phyloP scores from a whole-genome alignment of 2,329 filamentous ascomycete species.

The Aureobasidium sp. region DNA sequence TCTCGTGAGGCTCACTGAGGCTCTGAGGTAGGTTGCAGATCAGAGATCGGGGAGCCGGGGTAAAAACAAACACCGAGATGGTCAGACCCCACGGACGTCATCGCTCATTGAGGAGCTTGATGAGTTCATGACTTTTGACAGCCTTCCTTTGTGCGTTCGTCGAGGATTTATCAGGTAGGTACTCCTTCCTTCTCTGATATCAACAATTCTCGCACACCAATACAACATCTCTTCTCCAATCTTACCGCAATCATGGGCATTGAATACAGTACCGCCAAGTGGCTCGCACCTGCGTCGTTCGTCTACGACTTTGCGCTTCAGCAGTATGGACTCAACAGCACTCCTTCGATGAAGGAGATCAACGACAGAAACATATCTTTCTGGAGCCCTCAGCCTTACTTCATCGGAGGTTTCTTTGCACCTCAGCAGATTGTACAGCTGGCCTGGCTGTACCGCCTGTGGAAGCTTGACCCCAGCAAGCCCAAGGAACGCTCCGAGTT shows the following conservation, averaged over 20 bases:
- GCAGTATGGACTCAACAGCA: conserved; percentile 49
- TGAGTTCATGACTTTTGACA: conserved; percentile 1
- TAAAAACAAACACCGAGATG: conserved; percentile 1
- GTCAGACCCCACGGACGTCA: background rate
- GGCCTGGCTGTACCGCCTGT: conserved; percentile 49
- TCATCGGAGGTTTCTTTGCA: conserved; percentile 53
- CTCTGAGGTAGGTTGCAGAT: background rate
- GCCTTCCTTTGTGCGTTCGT: background rate
- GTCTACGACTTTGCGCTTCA: conserved; percentile 49
- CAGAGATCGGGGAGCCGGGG: background rate
- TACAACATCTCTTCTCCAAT: background rate
- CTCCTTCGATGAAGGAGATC: conserved; percentile 51
- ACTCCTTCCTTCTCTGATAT: background rate
- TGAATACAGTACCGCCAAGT: conserved; percentile 44
- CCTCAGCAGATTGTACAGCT: conserved; percentile 52
- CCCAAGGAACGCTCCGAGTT: conserved; percentile 34
- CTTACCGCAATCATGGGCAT: conserved; percentile 38
- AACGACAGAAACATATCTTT: conserved; percentile 51
- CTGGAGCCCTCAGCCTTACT: conserved; percentile 49
- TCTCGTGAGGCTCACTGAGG: background rate
- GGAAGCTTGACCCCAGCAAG: conserved; percentile 37
- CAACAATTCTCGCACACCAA: background rate
- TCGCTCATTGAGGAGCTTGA: background rate
- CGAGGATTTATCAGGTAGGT: background rate
- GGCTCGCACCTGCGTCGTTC: conserved; percentile 47